Evolutionary conservation across 1,284 basidiomycete species (phyloP).

Genomic region (Trichosporon sp.): DNA sequence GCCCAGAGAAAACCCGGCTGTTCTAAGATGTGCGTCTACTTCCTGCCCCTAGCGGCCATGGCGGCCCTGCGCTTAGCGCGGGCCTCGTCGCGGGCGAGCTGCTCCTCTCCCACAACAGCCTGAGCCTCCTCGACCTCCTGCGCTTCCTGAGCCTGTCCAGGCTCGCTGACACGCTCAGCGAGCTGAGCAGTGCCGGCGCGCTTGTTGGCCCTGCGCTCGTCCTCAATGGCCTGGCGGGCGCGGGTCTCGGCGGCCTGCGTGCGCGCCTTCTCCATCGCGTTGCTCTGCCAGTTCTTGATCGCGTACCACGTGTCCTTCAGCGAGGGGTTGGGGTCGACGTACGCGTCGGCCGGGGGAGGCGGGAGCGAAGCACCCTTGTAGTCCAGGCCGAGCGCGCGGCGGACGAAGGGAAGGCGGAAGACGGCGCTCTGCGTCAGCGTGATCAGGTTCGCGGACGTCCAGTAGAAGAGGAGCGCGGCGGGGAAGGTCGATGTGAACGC

Average conservation of each 20-base stretch:
- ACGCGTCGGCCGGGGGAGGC: constrained; percentile 35
- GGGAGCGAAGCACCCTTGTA: constrained; percentile 36
- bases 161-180: constrained; percentile 26
- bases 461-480: constrained; percentile 61
- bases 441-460: constrained; percentile 61
- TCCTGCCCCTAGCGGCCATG: background rate
- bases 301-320: constrained; percentile 26
- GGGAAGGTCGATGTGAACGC: constrained; percentile 66
- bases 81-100: constrained; percentile 2
- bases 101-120: background rate
- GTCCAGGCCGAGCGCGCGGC: constrained; percentile 52
- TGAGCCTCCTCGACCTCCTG: background rate
- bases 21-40: constrained; percentile 15
- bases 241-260: background rate
- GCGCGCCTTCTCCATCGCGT: constrained; percentile 2
- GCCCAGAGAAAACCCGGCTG: background rate
- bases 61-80: background rate
- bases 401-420: constrained; percentile 49
- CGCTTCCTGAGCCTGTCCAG: background rate
- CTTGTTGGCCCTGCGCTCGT: background rate
- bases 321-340: constrained; percentile 31
- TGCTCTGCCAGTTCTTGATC: constrained; percentile 10
- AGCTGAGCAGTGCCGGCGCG: constrained; percentile 24
- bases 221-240: background rate
- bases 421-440: constrained; percentile 60